A percentile compares a stretch with the other conserved stretches of the same genome.
These are phyloP conservation scores for Solanum hybrid DNA, from an alignment of 305 asterid genomes.

Conservation along the genomic window DNA sequence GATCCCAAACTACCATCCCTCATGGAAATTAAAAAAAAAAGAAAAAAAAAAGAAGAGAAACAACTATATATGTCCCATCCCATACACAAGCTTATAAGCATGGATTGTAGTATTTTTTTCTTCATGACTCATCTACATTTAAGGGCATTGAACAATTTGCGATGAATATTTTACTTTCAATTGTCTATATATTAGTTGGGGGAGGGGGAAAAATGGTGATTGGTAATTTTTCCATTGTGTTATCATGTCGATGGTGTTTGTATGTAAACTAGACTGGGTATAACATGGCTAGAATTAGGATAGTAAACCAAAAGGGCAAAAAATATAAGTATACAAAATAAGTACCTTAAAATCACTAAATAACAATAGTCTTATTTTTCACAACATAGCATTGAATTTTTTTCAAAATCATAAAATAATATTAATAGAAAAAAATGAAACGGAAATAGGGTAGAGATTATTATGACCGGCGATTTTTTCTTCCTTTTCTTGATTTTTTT, in stretches of 20 bases:
- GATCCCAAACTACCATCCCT: neutral
- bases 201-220: neutral
- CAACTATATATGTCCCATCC: neutral
- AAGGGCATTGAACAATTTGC: neutral
- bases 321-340: neutral
- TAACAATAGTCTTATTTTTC: too few relatives aligned
- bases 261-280: neutral
- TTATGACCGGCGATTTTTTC: too few relatives aligned
- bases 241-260: neutral
- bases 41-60: neutral
- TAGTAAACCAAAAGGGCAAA: neutral
- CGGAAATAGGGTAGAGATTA: neutral
- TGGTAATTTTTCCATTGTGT: neutral
- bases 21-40: neutral
- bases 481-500: neutral
- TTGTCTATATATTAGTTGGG: neutral
- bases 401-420: too few relatives aligned
- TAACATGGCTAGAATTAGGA: neutral
- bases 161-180: neutral
- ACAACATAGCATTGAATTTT: too few relatives aligned
- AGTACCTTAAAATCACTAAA: neutral
- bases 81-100: neutral
- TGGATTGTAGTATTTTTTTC: neutral
- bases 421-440: too few relatives aligned
- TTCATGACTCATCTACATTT: neutral